Conservation (phyloP, 2,329 filamentous ascomycete species). For the Microsporum audouinii region DNA sequence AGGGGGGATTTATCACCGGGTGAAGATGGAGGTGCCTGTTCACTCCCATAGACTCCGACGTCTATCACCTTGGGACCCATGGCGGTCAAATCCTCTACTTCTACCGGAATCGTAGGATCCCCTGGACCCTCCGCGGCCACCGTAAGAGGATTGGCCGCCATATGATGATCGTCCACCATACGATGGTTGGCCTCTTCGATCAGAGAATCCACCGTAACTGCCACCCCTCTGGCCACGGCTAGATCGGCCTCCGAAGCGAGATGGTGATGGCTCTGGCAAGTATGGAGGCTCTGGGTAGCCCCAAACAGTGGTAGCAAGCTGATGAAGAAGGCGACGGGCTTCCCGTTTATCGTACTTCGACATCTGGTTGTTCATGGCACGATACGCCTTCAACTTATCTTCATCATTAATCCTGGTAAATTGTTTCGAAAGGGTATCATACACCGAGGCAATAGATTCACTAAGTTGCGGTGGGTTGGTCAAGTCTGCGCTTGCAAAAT, state of each 20-base stretch:
- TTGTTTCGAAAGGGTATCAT: neutral
- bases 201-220: neutral
- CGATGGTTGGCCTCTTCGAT: neutral
- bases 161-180: neutral
- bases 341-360: neutral
- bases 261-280: neutral
- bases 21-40: neutral
- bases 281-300: slow-evolving; percentile 23
- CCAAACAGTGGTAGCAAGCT: slow-evolving; percentile 28
- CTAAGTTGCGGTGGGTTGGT: slow-evolving; percentile 17
- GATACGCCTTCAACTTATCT: neutral
- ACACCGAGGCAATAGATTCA: neutral
- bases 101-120: neutral
- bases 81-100: neutral
- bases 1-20: neutral
- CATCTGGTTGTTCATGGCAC: neutral
- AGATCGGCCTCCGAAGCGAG: neutral
- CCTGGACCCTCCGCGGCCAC: neutral
- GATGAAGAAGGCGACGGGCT: slow-evolving; percentile 15
- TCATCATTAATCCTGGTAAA: neutral
- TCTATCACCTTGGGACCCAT: neutral
- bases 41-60: neutral
- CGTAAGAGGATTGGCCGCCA: neutral
- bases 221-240: neutral
- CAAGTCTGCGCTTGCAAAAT: slow-evolving; percentile 28